phyloP scores from a whole-genome alignment of 2,329 filamentous ascomycete genomes.

The Fonsecaea pugnacius region DNA sequence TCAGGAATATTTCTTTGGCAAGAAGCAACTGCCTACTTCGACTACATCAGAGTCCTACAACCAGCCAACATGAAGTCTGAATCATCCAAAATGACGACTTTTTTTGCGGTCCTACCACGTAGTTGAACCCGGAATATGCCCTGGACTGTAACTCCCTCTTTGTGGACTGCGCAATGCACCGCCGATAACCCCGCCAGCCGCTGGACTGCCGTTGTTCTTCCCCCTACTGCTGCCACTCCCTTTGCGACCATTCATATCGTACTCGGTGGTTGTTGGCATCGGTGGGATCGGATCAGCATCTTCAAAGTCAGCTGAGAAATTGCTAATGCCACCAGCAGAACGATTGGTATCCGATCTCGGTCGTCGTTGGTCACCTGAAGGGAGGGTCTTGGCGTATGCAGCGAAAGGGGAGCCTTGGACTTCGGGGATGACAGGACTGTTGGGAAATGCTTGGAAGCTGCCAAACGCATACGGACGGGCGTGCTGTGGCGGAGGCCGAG shows the following conservation, averaged over 20 bases:
- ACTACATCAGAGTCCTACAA: background rate
- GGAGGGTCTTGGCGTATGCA: slow-evolving; percentile 36
- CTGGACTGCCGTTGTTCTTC: slow-evolving; percentile 38
- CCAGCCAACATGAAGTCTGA: background rate
- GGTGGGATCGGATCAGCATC: slow-evolving; percentile 39
- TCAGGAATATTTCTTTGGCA: slow-evolving; percentile 1
- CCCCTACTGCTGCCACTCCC: slow-evolving; percentile 38
- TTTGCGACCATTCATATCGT: slow-evolving; percentile 36
- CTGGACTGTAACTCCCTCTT: slow-evolving; percentile 36
- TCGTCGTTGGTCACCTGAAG: slow-evolving; percentile 29
- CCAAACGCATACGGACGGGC: slow-evolving; percentile 34
- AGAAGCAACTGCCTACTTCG: slow-evolving; percentile 9
- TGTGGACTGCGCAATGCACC: slow-evolving; percentile 33
- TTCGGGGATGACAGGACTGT: slow-evolving; percentile 36
- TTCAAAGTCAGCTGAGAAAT: slow-evolving; percentile 38
- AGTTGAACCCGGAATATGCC: slow-evolving; percentile 32
- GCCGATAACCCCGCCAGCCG: slow-evolving; percentile 32
- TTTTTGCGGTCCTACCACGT: slow-evolving; percentile 20
- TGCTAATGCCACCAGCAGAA: slow-evolving; percentile 36
- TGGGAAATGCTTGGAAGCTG: slow-evolving; percentile 36
- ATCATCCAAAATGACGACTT: background rate
- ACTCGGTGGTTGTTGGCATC: slow-evolving; percentile 33
- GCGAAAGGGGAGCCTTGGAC: slow-evolving; percentile 36
- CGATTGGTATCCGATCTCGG: slow-evolving; percentile 38
- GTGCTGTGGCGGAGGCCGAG: slow-evolving; percentile 45